Conservation (phyloP, 202 grass and related monocot genomes). For the Digitaria exilis region DNA sequence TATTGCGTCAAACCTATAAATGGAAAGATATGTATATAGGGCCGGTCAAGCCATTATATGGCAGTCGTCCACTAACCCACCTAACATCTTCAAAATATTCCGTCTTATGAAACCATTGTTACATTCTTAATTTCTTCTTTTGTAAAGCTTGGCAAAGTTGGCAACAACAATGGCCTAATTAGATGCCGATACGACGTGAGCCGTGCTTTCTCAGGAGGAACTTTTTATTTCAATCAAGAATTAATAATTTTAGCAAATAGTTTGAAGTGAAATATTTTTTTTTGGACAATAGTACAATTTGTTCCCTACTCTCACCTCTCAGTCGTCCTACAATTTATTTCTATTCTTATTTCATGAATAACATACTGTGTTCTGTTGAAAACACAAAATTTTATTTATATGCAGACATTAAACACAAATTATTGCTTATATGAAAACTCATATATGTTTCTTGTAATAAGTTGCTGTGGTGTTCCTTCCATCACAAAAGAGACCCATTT, state of each 20-base stretch:
- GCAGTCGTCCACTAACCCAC: constrained; percentile 7
- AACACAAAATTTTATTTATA: neutral
- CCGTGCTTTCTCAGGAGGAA: neutral
- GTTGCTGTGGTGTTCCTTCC: neutral
- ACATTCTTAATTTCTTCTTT: constrained; percentile 21
- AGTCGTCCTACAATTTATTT: too few relatives aligned
- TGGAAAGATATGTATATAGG: constrained; percentile 19
- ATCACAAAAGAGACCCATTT: neutral
- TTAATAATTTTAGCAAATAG: too few relatives aligned
- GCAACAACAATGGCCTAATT: constrained; percentile 36
- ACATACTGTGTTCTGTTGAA: neutral
- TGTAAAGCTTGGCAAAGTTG: constrained; percentile 41
- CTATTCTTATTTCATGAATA: neutral
- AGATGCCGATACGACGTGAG: constrained; percentile 36
- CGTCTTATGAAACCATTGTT: constrained; percentile 27
- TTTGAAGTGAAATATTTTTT: too few relatives aligned
- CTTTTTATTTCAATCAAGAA: constrained; percentile 24
- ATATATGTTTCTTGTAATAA: constrained; percentile 1
- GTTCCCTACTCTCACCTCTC: too few relatives aligned
- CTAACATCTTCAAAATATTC: constrained; percentile 30
- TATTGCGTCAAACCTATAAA: constrained; percentile 27
- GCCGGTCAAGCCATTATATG: constrained; percentile 9
- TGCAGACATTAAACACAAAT: neutral
- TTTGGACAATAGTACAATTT: too few relatives aligned
- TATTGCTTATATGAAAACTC: neutral